These are phyloP conservation scores for Alternaria incomplexa DNA, from an alignment of 2,329 filamentous ascomycete species.

Conservation along the genomic window DNA sequence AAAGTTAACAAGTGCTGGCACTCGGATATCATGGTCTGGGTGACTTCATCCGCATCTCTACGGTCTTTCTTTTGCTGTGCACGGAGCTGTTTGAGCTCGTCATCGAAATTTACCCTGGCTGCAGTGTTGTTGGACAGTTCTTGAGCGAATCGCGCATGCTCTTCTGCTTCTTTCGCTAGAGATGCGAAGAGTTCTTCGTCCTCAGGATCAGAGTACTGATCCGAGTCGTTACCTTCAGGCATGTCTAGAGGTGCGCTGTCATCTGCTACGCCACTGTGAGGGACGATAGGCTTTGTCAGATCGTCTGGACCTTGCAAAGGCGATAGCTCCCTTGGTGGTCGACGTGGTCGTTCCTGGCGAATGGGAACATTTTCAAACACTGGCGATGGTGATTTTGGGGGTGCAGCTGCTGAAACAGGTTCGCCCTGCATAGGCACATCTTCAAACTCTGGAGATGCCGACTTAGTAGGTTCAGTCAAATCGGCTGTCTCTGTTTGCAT, in stretches of 20 bases:
- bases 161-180: constrained; percentile 87
- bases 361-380: constrained; percentile 59
- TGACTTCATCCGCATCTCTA: constrained; percentile 94
- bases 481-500: constrained; percentile 12
- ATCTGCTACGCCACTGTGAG: constrained; percentile 40
- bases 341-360: constrained; percentile 13
- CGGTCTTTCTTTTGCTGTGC: constrained; percentile 97
- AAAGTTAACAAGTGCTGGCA: constrained; percentile 88
- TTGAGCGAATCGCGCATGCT: constrained; percentile 91
- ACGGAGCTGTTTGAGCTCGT: constrained; percentile 83
- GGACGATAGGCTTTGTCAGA: constrained; percentile 36
- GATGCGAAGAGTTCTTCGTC: constrained; percentile 88
- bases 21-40: constrained; percentile 92
- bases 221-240: constrained; percentile 37
- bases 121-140: constrained; percentile 79
- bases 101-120: constrained; percentile 77
- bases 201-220: constrained; percentile 76
- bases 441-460: constrained; percentile 59
- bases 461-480: constrained; percentile 37
- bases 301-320: constrained; percentile 38
- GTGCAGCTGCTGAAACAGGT: constrained; percentile 5
- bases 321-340: constrained; percentile 27
- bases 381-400: constrained; percentile 52
- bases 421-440: constrained; percentile 49
- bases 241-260: constrained; percentile 34